Percentiles rank a stretch among this genome's conserved stretches.
phyloP scores from a whole-genome alignment of 73 alveolate genomes.

The Paramecium biaurelia region DNA sequence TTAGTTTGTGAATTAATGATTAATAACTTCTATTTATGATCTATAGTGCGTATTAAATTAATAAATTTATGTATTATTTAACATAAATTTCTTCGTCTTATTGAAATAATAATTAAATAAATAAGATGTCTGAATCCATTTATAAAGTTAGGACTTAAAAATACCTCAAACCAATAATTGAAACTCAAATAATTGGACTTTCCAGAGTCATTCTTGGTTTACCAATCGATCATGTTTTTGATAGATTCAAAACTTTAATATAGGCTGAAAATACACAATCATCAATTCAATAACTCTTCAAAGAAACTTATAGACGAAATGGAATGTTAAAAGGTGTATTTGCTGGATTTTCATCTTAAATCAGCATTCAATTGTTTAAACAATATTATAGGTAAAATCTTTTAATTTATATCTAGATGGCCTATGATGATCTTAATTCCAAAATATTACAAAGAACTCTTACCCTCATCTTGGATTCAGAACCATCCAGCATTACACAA shows the following conservation, averaged over 20 bases:
- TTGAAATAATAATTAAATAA: not conserved
- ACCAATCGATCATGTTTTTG: constrained; percentile 42
- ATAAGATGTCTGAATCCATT: not conserved
- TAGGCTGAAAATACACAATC: not conserved
- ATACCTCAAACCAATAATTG: constrained; percentile 19
- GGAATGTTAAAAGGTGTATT: constrained; percentile 2
- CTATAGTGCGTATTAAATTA: not conserved
- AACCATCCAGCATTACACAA: constrained; percentile 45
- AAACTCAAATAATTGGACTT: not conserved
- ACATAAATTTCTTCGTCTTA: not conserved
- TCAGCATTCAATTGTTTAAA: not conserved
- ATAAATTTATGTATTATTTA: not conserved
- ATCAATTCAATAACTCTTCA: not conserved
- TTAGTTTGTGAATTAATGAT: not conserved
- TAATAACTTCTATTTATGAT: not conserved
- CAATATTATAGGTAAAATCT: not conserved
- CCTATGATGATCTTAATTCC: constrained; percentile 43
- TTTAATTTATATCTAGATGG: not conserved
- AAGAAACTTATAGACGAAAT: not conserved
- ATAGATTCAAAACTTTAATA: constrained; percentile 39
- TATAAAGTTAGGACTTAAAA: not conserved
- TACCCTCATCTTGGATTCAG: not conserved
- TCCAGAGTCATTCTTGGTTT: constrained; percentile 34
- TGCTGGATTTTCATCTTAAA: constrained; percentile 25
- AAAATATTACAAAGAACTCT: constrained; percentile 1